Evolutionary conservation across 164 flowering plant species (phyloP), one percentile per base, ranked within the genome.

Genomic region (Nymphaea thermarum): DNA sequence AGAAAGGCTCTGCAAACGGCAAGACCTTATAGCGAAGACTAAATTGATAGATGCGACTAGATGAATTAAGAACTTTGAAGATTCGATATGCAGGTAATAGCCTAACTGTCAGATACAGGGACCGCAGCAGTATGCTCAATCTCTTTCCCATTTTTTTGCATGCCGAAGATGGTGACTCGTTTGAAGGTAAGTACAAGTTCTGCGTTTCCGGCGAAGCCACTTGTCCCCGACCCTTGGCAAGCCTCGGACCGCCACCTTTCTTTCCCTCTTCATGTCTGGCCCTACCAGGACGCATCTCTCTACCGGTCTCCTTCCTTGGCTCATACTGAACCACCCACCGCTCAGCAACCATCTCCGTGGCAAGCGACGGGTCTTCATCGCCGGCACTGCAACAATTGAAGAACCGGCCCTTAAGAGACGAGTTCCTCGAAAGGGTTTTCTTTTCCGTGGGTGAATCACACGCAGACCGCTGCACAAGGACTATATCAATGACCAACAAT

Each of bases 281-380:
- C 65, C 74, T 74, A 45, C 81, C 83, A 0, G 79, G 62, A 60
- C 65, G 67, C 66, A 53, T 17, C 65, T 83, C 87, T 75, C 73
- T 65, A 36, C 62, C 60, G 59, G 43, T 82, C 43, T 64, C 66
- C 81, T 76, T 87, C 68, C 81, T 76, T 70, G 73, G 80, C 78
- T 94, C 96, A 78, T 87, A 87, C 70, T 94, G 91, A 68, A 94
- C 78, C 25, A 86, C 67, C 98, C 98, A 94, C 72, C 98, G 89
- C 89, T 94, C 98, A 18, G 91, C 77, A 45, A 91, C 74, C 79
- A 74, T 86, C 67, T 91, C 95, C 64, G 36, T 59, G 70, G 81
- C 86, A 59, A 60, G 43, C 4, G 74, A 72, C 51, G 76, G 68
- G 62, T 81, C 87, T 36, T 84, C 96, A 68, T 77, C 80, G 59